These are phyloP conservation scores for Geosmithia morbida DNA, from an alignment of 2,329 filamentous ascomycete genomes.

Conservation along the genomic window DNA sequence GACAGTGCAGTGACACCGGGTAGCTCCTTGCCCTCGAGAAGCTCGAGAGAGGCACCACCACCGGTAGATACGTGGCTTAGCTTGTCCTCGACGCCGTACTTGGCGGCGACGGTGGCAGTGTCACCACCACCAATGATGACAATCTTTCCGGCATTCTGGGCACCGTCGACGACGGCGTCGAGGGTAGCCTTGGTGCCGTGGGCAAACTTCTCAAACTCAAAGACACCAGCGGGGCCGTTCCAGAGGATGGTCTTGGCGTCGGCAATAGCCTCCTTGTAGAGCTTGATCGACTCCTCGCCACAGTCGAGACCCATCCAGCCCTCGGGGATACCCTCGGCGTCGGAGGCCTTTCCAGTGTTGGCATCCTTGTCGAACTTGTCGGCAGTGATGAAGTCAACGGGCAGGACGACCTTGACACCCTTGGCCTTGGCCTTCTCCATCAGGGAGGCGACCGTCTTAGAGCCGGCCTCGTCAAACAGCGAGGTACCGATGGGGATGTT, in stretches of 20 bases:
- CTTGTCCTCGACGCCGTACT: conserved; percentile 93
- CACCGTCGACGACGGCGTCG: conserved; percentile 72
- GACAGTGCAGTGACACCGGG: conserved; percentile 89
- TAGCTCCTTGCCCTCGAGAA: conserved; percentile 95
- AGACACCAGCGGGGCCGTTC: conserved; percentile 96
- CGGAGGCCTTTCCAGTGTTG: conserved; percentile 65
- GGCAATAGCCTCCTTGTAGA: conserved; percentile 77
- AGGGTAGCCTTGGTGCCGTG: conserved; percentile 84
- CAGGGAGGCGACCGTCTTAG: conserved; percentile 78
- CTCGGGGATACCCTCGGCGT: conserved; percentile 81
- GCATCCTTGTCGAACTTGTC: conserved; percentile 90
- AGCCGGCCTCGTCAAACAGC: conserved; percentile 85
- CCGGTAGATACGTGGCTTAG: conserved; percentile 96
- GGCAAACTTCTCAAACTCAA: conserved; percentile 92
- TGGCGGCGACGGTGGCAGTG: conserved; percentile 93
- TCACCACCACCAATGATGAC: conserved; percentile 98
- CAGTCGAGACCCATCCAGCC: conserved; percentile 98
- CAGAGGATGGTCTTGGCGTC: conserved; percentile 94
- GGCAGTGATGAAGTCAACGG: conserved; percentile 88
- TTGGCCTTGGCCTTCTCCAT: conserved; percentile 95
- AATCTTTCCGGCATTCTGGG: conserved; percentile 66
- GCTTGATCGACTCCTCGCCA: conserved; percentile 73
- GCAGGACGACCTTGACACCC: conserved; percentile 87
- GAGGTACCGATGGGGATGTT: conserved; percentile 78
- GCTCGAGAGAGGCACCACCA: conserved; percentile 86